Evolutionary conservation across 2,329 filamentous ascomycete species (phyloP), one percentile per base, ranked within the genome.

Genomic region (Zasmidium citrigriseum): DNA sequence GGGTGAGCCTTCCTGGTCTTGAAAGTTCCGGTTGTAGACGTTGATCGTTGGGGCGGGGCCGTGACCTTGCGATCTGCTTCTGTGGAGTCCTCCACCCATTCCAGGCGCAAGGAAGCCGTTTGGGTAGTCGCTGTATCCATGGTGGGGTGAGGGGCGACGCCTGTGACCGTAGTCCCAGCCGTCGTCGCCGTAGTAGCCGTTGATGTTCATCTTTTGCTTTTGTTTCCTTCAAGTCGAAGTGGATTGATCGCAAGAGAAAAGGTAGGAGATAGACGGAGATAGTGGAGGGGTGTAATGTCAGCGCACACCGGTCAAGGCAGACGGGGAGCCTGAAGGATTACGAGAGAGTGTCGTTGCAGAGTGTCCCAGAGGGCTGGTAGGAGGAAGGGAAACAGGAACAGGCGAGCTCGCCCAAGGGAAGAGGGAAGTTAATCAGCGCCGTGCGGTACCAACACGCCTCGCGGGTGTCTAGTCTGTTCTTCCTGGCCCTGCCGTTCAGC

Each of bases 1-100:
- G 14, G 60, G 60, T 24, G 60, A 58, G 25, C 57, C 59, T 47
- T 41, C 61, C 27, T 61, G 47, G 21, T 64, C 62, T 46, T 64
- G 64, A 16, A 59, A 51, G 25, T 75, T 73, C 55, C 75, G 76
- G 66, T 79, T 79, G 70, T 77, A 76, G 60, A 80, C 78, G 64
- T 77, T 78, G 61, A 80, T 74, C 48, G 76, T 74, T 18, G 78
- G 78, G n/a, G 70, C 70, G 14, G 76, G 76, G 22, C 71, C 63
- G 55, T 76, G 73, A 46, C 78, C 78, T 45, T 75, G 73, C 16
- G 77, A 80, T 58, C 77, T 74, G 49, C 76, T 76, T 54, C 78
- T 76, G 51, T 79, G 74, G 16, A 79, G 73, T 27, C 72, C 71
- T 18, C 56, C 60, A 25, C 57, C 57, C 10, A 55, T 50, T 21